Percentiles rank a stretch among this genome's conserved stretches.
These are phyloP conservation scores for Malus fusca DNA, from an alignment of 306 rosid genomes.

Conservation along the genomic window DNA sequence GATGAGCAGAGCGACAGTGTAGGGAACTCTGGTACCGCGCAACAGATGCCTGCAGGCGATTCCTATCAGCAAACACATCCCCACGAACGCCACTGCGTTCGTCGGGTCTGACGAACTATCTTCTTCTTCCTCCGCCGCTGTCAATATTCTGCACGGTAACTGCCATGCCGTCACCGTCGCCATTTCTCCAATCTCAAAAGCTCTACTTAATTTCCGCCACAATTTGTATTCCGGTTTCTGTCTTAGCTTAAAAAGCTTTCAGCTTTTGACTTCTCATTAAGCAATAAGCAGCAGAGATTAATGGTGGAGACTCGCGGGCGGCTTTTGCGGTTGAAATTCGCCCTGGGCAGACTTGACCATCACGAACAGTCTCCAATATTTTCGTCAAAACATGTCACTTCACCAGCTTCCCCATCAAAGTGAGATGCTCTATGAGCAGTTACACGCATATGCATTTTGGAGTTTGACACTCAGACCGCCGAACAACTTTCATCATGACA, in stretches of 20 bases:
- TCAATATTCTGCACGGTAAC: constrained; percentile 27
- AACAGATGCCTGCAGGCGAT: constrained; percentile 69
- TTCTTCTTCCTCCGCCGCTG: background rate
- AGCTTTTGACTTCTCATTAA: too few species aligned
- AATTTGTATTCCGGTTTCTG: background rate
- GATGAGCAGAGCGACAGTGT: constrained; percentile 69
- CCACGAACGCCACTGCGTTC: constrained; percentile 65
- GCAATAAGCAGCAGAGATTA: too few species aligned
- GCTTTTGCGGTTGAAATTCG: too few species aligned
- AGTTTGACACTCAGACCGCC: too few species aligned
- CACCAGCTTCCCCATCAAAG: too few species aligned
- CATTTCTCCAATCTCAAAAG: constrained; percentile 18
- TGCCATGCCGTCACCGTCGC: constrained; percentile 23
- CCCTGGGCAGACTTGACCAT: too few species aligned
- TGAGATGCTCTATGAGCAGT: too few species aligned
- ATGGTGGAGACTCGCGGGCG: too few species aligned
- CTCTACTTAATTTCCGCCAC: background rate
- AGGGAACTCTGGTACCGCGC: constrained; percentile 89
- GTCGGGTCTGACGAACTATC: constrained; percentile 30
- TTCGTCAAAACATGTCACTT: too few species aligned
- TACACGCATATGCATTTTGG: too few species aligned
- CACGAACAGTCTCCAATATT: too few species aligned
- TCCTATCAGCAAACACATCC: constrained; percentile 62
- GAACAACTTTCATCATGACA: too few species aligned
- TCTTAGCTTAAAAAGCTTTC: background rate